phyloP scores from a whole-genome alignment of 176 grass and related monocot genomes.

The Carex cristatella region DNA sequence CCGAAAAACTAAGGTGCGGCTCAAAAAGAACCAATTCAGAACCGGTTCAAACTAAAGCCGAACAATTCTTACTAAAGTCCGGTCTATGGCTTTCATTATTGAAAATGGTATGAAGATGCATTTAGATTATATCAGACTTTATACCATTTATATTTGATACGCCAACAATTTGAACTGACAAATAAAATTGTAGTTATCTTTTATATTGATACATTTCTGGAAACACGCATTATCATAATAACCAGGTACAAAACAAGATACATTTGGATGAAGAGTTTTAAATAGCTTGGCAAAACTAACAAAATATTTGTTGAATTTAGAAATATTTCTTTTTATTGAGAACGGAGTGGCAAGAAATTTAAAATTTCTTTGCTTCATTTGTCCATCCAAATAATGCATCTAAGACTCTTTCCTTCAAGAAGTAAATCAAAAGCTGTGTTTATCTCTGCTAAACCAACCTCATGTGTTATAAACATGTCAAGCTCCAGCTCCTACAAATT shows the following conservation, averaged over 20 bases:
- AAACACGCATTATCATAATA: neutral
- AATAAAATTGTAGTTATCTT: neutral
- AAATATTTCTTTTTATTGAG: neutral
- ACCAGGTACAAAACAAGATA: neutral
- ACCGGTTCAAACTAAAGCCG: neutral
- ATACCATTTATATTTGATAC: neutral
- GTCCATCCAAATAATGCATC: conserved; percentile 82
- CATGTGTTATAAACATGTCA: conserved; percentile 60
- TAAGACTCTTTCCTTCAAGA: conserved; percentile 53
- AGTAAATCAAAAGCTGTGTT: conserved; percentile 74
- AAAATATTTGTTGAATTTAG: neutral
- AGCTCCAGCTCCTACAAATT: conserved; percentile 53
- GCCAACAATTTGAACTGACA: neutral
- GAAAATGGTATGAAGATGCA: neutral
- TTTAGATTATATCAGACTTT: too few species aligned
- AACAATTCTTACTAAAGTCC: neutral
- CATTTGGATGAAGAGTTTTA: neutral
- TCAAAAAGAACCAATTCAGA: neutral
- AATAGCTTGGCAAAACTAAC: neutral
- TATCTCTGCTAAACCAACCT: conserved; percentile 48
- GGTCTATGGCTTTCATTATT: neutral
- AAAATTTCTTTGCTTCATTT: neutral
- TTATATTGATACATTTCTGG: neutral
- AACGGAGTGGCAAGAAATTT: neutral
- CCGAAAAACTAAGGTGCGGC: neutral